A percentile compares a stretch with the other conserved stretches of the same genome.
Conservation (phyloP, 495 filamentous ascomycete species). For the Xeromyces bisporus region DNA sequence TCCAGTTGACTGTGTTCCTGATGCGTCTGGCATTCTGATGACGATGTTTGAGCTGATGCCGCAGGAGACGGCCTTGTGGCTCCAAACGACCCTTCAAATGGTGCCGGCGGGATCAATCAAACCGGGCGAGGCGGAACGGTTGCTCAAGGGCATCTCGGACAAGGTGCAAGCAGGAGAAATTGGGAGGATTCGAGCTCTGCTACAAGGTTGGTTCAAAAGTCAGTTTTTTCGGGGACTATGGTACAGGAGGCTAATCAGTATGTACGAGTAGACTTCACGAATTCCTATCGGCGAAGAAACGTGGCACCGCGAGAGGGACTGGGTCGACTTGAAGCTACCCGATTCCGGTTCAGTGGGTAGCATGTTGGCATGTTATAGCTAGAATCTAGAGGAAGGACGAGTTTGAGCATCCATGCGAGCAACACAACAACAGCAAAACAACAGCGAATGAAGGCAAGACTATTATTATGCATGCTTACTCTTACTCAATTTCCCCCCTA, state of each 20-base stretch:
- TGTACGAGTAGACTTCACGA: constrained; percentile 59
- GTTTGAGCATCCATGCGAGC: too few species aligned
- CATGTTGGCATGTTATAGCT: too few species aligned
- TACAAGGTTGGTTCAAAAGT: constrained; percentile 56
- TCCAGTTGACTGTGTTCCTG: constrained; percentile 83
- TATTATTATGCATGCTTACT: too few species aligned
- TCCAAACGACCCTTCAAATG: constrained; percentile 65
- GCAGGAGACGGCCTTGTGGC: constrained; percentile 55
- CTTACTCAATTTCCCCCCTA: too few species aligned
- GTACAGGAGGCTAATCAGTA: constrained; percentile 1
- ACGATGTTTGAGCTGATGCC: constrained; percentile 78
- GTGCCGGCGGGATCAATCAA: constrained; percentile 68
- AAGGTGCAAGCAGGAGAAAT: constrained; percentile 54
- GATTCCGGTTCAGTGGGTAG: constrained; percentile 66
- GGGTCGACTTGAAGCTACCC: constrained; percentile 63
- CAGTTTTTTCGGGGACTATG: too few species aligned
- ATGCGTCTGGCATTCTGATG: constrained; percentile 82
- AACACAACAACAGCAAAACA: too few species aligned
- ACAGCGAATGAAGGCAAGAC: too few species aligned
- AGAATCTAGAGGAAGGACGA: too few species aligned
- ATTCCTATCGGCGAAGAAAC: constrained; percentile 79
- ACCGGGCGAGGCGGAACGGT: constrained; percentile 40
- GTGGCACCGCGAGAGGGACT: constrained; percentile 86
- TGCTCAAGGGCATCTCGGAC: constrained; percentile 47
- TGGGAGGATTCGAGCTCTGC: constrained; percentile 63